Evolutionary conservation across 768 basidiomycete genomes (phyloP).

Genomic region (Xerocomus spinulosus): DNA sequence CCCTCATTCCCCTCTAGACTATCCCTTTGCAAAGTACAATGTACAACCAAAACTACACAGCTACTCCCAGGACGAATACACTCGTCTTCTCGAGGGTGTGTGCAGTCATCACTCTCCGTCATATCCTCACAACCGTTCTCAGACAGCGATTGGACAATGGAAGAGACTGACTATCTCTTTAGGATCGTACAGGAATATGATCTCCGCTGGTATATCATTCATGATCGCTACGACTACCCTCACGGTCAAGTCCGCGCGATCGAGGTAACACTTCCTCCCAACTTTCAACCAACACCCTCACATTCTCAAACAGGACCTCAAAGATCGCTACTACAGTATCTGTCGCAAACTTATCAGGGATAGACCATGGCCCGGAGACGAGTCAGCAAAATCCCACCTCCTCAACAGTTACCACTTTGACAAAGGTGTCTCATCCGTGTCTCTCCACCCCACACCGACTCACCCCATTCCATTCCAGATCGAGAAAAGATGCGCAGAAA

Average conservation of each 20-base stretch:
- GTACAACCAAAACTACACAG: conserved; percentile 56
- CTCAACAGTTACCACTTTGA: conserved; percentile 80
- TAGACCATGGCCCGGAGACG: conserved; percentile 81
- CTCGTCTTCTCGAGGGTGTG: conserved; percentile 68
- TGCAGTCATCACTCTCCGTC: background rate
- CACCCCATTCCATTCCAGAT: conserved; percentile 40
- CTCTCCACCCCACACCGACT: background rate
- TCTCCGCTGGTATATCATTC: conserved; percentile 81
- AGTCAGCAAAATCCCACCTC: conserved; percentile 60
- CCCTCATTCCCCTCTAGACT: conserved; percentile 42
- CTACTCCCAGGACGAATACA: conserved; percentile 87
- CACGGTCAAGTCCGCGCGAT: conserved; percentile 52
- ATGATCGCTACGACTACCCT: conserved; percentile 83
- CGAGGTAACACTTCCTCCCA: conserved; percentile 51
- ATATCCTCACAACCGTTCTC: background rate
- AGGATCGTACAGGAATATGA: conserved; percentile 76
- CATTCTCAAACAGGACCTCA: conserved; percentile 56
- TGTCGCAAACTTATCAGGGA: conserved; percentile 84
- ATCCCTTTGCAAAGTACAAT: conserved; percentile 82
- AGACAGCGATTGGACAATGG: conserved; percentile 87
- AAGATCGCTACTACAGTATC: conserved; percentile 90
- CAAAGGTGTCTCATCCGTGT: conserved; percentile 55
- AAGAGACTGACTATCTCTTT: conserved; percentile 94
- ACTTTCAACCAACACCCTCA: background rate
- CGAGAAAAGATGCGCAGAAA: conserved; percentile 85